A percentile compares a stretch with the other conserved stretches of the same genome.
Conservation (phyloP, 768 basidiomycete species). For the Asterophora parasitica region DNA sequence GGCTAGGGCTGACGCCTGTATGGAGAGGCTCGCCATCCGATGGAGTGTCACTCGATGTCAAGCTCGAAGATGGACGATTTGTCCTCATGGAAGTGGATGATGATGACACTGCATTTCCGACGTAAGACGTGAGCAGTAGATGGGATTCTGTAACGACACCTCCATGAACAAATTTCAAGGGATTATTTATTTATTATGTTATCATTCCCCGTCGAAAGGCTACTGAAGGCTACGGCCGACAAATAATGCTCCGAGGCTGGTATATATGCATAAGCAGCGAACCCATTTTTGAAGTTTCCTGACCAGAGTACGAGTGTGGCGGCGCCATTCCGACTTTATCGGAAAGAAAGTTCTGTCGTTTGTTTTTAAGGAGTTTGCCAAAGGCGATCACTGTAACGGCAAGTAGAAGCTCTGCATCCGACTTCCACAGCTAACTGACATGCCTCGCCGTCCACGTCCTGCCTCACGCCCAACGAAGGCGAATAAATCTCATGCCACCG, state of each 20-base stretch:
- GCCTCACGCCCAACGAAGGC: slow-evolving; percentile 19
- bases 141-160: not conserved
- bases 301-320: too few species aligned
- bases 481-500: too few species aligned
- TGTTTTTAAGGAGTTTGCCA: not conserved
- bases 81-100: slow-evolving; percentile 26
- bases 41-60: slow-evolving; percentile 59
- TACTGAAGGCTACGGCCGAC: too few species aligned
- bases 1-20: slow-evolving; percentile 63
- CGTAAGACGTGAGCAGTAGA: not conserved
- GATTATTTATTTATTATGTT: not conserved
- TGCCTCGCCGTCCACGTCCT: slow-evolving; percentile 37
- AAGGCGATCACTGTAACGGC: not conserved
- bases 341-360: too few species aligned
- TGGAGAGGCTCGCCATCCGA: slow-evolving; percentile 52
- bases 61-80: slow-evolving; percentile 53
- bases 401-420: not conserved
- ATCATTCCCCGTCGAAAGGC: not conserved
- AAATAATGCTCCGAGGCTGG: too few species aligned
- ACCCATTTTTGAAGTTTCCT: too few species aligned
- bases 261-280: too few species aligned
- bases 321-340: too few species aligned
- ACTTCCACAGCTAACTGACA: slow-evolving; percentile 7
- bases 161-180: not conserved
- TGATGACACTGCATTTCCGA: too few species aligned